These are phyloP conservation scores for Aureobasidium melanogenum DNA, from an alignment of 2,329 filamentous ascomycete species.

Conservation along the genomic window DNA sequence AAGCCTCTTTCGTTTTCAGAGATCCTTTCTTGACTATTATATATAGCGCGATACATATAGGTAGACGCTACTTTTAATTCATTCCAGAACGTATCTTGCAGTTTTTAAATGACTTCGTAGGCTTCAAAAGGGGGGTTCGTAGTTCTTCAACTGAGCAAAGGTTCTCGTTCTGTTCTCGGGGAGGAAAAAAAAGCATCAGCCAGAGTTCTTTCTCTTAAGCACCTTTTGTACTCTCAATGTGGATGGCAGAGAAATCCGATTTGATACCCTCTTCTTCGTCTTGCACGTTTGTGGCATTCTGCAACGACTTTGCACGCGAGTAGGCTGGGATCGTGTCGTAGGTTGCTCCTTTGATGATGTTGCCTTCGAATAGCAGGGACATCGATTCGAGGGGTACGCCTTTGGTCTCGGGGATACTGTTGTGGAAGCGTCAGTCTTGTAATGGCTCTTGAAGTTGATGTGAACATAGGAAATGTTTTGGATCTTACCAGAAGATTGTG, in stretches of 20 bases:
- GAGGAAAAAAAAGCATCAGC: neutral
- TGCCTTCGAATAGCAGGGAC: constrained; percentile 33
- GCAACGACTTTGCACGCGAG: constrained; percentile 23
- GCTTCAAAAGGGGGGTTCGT: too few relatives aligned
- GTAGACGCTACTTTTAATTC: neutral
- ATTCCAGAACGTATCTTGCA: neutral
- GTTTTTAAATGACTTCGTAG: neutral
- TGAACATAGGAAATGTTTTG: too few relatives aligned
- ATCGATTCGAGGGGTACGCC: constrained; percentile 35
- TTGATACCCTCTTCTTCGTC: neutral
- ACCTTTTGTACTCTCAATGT: neutral
- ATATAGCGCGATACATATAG: too few relatives aligned
- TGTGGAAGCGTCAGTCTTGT: neutral
- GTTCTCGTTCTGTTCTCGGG: neutral
- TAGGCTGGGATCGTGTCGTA: constrained; percentile 30
- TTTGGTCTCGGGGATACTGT: constrained; percentile 34
- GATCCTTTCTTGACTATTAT: too few relatives aligned
- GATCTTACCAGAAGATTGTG: constrained; percentile 26
- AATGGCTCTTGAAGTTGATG: too few relatives aligned
- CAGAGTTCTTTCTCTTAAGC: neutral
- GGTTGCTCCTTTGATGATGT: constrained; percentile 32
- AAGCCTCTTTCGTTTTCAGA: too few relatives aligned
- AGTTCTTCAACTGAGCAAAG: neutral
- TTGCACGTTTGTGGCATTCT: neutral
- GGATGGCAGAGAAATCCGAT: neutral